Evolutionary conservation across 2,329 filamentous ascomycete species (phyloP).

Genomic region (Bimuria novae-zelandiae): DNA sequence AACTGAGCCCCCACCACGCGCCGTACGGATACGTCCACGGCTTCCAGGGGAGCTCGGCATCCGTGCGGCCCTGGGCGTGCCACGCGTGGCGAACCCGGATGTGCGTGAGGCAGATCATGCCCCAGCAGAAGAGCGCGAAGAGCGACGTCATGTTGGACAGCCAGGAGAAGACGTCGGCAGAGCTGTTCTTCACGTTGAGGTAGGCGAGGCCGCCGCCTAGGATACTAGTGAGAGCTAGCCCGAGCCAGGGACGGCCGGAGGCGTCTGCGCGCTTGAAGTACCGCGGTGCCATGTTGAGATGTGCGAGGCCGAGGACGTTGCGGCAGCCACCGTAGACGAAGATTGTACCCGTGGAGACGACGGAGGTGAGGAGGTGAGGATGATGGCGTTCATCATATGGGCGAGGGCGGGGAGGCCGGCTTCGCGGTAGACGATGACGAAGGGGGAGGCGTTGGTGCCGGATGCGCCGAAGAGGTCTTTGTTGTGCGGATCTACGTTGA

Average conservation of each 20-base stretch:
- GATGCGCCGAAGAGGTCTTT: constrained; percentile 47
- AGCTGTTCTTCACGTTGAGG: constrained; percentile 50
- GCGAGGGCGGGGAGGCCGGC: constrained; percentile 46
- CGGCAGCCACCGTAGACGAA: constrained; percentile 51
- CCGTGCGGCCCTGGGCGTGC: constrained; percentile 61
- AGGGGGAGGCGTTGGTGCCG: constrained; percentile 53
- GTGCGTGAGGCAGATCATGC: constrained; percentile 65
- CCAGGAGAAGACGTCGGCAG: constrained; percentile 53
- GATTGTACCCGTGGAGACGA: constrained; percentile 52
- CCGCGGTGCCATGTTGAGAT: constrained; percentile 51
- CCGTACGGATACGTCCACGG: constrained; percentile 52
- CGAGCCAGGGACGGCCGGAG: constrained; percentile 25
- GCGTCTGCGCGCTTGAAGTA: constrained; percentile 22
- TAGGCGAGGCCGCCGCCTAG: constrained; percentile 44
- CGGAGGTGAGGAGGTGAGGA: constrained; percentile 54
- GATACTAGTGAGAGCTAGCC: constrained; percentile 28
- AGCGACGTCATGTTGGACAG: constrained; percentile 54
- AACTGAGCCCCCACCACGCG: constrained; percentile 51
- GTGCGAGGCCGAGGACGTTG: constrained; percentile 51
- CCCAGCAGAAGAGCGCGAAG: constrained; percentile 70
- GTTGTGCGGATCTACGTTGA: constrained; percentile 50
- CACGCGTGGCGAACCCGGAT: constrained; percentile 66
- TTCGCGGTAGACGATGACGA: constrained; percentile 52
- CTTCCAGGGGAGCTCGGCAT: constrained; percentile 65
- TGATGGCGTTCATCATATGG: constrained; percentile 56